Evolutionary conservation across 2,329 filamentous ascomycete genomes (phyloP).

Genomic region (Blastomyces gilchristii): DNA sequence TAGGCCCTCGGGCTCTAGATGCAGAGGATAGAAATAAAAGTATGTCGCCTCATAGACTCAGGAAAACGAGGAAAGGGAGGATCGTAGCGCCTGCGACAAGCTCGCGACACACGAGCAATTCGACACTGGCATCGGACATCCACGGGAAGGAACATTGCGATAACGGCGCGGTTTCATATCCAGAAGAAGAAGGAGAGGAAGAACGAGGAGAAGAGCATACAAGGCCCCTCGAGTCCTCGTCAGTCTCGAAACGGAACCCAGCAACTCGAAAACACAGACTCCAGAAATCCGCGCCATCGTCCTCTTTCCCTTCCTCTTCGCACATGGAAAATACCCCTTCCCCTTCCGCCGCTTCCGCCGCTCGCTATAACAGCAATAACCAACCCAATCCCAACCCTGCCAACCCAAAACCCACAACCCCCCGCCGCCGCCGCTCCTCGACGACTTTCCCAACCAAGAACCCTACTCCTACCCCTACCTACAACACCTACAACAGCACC

Average conservation of each 20-base stretch:
- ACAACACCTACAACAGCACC: neutral
- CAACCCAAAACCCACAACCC: neutral
- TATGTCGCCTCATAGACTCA: neutral
- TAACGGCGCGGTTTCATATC: no score
- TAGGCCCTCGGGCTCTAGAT: neutral
- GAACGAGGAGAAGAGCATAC: neutral
- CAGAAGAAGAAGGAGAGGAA: neutral
- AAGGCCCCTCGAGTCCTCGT: neutral
- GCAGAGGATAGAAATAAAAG: neutral
- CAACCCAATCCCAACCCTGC: neutral
- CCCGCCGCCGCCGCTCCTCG: neutral
- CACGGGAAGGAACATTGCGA: neutral
- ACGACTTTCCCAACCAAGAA: slow-evolving; percentile 5
- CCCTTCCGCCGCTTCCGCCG: neutral
- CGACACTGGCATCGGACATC: neutral
- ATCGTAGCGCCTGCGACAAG: neutral
- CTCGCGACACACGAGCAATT: neutral
- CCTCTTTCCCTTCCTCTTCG: neutral
- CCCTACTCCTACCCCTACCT: neutral
- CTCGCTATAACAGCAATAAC: neutral
- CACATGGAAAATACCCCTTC: neutral
- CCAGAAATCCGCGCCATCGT: neutral
- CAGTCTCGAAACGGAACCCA: neutral
- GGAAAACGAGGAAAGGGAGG: neutral
- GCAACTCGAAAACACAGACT: neutral